Conservation (phyloP, 176 grass and related monocot species). For the Aegilops sharonensis region DNA sequence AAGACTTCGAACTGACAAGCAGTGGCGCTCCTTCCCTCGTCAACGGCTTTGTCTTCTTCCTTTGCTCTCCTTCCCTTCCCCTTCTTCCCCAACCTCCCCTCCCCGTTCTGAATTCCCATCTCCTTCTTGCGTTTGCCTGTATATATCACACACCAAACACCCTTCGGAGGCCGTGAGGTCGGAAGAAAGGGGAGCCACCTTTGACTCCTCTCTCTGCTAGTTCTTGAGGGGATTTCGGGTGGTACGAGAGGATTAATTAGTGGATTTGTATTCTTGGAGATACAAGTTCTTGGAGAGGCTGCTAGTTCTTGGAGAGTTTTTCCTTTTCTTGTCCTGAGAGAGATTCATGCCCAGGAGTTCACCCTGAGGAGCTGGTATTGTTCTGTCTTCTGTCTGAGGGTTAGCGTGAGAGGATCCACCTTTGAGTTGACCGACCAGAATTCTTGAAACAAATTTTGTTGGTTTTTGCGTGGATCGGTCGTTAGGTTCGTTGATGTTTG, state of each 20-base stretch:
- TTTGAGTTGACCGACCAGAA: slow-evolving; percentile 1
- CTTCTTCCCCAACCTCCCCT: neutral
- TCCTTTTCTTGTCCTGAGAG: neutral
- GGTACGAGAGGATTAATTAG: neutral
- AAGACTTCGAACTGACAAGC: slow-evolving; percentile 37
- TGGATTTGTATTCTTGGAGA: slow-evolving; percentile 19
- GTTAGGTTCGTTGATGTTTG: slow-evolving; percentile 11
- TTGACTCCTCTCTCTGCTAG: neutral
- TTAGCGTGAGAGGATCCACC: slow-evolving; percentile 1
- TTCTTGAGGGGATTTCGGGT: neutral
- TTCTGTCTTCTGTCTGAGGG: neutral
- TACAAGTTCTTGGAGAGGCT: neutral
- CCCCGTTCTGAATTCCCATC: slow-evolving; percentile 13
- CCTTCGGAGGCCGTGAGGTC: neutral
- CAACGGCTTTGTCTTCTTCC: slow-evolving; percentile 56
- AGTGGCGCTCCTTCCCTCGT: slow-evolving; percentile 41
- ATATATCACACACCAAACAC: neutral
- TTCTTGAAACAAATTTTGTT: neutral
- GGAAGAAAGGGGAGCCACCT: too few relatives aligned
- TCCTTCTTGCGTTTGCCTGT: neutral
- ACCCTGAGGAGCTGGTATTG: neutral
- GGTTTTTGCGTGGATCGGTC: neutral
- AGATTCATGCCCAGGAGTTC: slow-evolving; percentile 14
- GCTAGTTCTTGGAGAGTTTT: neutral
- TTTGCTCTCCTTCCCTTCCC: neutral